Percentiles rank a stretch among this genome's conserved stretches.
Conservation (phyloP, 129 eudicot genomes). For the Ambrosia artemisiifolia region DNA sequence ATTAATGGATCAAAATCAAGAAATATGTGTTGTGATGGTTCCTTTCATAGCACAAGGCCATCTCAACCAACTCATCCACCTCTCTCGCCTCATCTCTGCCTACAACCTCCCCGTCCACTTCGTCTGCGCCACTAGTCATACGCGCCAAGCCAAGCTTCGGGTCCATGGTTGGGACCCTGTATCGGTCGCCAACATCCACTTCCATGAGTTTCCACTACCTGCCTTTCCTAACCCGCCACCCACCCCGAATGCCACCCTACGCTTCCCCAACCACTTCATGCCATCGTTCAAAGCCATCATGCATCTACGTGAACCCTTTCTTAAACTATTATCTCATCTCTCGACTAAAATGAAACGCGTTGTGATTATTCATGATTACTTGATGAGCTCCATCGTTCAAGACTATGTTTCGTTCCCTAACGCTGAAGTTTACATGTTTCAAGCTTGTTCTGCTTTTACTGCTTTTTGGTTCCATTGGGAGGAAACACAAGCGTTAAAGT, state of each 20-base stretch:
- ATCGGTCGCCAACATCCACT: constrained; percentile 35
- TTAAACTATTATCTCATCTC: constrained; percentile 13
- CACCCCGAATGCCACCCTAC: constrained; percentile 31
- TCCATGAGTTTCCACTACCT: constrained; percentile 60
- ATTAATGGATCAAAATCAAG: constrained; percentile 22
- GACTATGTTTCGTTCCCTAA: constrained; percentile 19
- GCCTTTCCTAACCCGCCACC: constrained; percentile 45
- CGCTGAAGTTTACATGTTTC: constrained; percentile 32
- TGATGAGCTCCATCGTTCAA: constrained; percentile 41
- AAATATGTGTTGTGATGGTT: constrained; percentile 60
- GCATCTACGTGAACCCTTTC: constrained; percentile 40
- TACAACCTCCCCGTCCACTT: constrained; percentile 58
- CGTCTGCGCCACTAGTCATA: constrained; percentile 47
- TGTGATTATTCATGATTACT: constrained; percentile 32
- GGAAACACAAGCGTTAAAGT: background rate
- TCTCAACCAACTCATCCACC: constrained; percentile 76
- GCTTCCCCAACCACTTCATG: constrained; percentile 54
- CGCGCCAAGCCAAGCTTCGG: constrained; percentile 59
- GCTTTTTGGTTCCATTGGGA: constrained; percentile 37
- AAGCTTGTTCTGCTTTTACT: constrained; percentile 32
- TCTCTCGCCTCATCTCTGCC: constrained; percentile 65
- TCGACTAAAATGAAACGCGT: constrained; percentile 19
- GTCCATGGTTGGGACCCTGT: constrained; percentile 39
- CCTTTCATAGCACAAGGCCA: constrained; percentile 84
- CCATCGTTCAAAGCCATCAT: constrained; percentile 36